A percentile compares a stretch with the other conserved stretches of the same genome.
Evolutionary conservation across 163 green algal species (phyloP).

Genomic region (Coccomyxa subellipsoidea): DNA sequence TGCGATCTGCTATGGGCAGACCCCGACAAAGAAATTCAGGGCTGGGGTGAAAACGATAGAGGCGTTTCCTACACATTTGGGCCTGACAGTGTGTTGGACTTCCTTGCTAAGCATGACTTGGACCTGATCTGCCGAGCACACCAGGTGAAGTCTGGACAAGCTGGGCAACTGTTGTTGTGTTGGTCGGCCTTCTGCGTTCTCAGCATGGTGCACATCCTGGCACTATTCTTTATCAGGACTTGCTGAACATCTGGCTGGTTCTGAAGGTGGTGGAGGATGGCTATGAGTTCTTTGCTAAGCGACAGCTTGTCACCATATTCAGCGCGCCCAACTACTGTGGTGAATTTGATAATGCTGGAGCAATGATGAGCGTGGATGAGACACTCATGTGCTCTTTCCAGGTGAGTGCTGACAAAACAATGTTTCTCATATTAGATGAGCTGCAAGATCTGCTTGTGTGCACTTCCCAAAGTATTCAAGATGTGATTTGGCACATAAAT

Average conservation of each 20-base stretch:
- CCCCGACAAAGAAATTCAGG: conserved; percentile 96
- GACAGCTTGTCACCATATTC: conserved; percentile 99
- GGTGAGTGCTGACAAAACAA: conserved; percentile 37
- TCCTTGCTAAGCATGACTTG: conserved; percentile 96
- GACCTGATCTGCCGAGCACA: conserved; percentile 97
- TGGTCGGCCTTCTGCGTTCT: not conserved
- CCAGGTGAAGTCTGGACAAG: conserved; percentile 65
- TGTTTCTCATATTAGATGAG: too few relatives aligned
- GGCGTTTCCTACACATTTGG: conserved; percentile 99
- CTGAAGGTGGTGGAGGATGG: conserved; percentile 96
- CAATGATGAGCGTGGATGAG: conserved; percentile 99
- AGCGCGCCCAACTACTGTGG: conserved; percentile 99
- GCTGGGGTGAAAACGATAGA: conserved; percentile 98
- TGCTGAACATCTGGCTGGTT: not conserved
- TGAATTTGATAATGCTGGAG: conserved; percentile 99
- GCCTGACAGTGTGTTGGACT: conserved; percentile 91
- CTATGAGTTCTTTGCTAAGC: conserved; percentile 99
- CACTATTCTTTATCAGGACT: not conserved
- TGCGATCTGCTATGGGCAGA: conserved; percentile 99
- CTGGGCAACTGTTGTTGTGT: too few relatives aligned
- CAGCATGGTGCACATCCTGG: not conserved
- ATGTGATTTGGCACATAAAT: too few relatives aligned
- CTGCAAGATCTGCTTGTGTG: too few relatives aligned
- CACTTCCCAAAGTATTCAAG: too few relatives aligned
- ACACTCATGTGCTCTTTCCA: conserved; percentile 99